A percentile compares a stretch with the other conserved stretches of the same genome.
These are phyloP conservation scores for Psidium guajava DNA, from an alignment of 345 rosid genomes.

Conservation along the genomic window DNA sequence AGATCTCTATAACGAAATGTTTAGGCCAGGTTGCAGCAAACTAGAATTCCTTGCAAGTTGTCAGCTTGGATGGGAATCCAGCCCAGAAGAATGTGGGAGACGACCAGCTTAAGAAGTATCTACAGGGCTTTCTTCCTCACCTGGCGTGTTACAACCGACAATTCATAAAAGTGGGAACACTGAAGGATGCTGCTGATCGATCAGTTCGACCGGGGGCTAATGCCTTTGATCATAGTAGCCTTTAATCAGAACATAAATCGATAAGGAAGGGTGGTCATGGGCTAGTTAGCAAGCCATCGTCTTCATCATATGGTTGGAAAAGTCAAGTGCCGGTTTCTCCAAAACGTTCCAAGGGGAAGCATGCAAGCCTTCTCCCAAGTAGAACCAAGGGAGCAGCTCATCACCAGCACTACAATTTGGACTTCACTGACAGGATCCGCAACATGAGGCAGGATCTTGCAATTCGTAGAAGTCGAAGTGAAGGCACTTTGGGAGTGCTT, in stretches of 20 bases:
- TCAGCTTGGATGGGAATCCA: constrained; percentile 95
- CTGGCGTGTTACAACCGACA: constrained; percentile 75
- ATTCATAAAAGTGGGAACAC: constrained; percentile 36
- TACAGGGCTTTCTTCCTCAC: constrained; percentile 74
- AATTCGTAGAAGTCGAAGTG: constrained; percentile 66
- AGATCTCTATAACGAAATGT: constrained; percentile 72
- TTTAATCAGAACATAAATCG: constrained; percentile 50
- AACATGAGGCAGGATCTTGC: constrained; percentile 37
- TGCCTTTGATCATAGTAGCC: constrained; percentile 36
- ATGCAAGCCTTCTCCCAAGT: constrained; percentile 37
- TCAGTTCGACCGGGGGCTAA: constrained; percentile 50
- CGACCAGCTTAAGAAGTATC: constrained; percentile 74
- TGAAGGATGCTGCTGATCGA: constrained; percentile 60
- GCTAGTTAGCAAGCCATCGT: constrained; percentile 19
- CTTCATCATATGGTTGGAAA: constrained; percentile 38
- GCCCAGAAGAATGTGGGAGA: constrained; percentile 97
- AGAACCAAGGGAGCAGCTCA: constrained; percentile 33
- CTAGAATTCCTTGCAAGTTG: constrained; percentile 85
- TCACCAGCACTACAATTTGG: constrained; percentile 26
- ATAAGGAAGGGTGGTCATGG: constrained; percentile 54
- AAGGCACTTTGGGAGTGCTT: constrained; percentile 44
- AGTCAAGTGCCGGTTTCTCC: constrained; percentile 27
- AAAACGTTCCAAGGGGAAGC: constrained; percentile 24
- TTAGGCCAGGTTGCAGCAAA: constrained; percentile 97
- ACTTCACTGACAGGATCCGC: constrained; percentile 31